These are phyloP conservation scores for Thelephora ganbajun DNA, from an alignment of 768 basidiomycete species.

Conservation along the genomic window DNA sequence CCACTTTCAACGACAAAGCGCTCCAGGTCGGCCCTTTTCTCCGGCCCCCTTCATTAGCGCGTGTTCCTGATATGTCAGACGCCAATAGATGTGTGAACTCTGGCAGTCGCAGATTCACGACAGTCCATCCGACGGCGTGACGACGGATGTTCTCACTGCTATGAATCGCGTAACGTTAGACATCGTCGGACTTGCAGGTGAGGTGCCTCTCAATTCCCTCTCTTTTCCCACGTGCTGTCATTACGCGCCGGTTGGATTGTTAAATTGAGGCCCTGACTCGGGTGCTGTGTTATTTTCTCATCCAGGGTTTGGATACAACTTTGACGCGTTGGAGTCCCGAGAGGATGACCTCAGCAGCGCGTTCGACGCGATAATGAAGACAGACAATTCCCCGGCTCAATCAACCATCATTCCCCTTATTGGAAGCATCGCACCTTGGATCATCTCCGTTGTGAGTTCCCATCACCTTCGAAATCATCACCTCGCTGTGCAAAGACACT, in stretches of 20 bases:
- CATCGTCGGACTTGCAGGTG: conserved; percentile 9
- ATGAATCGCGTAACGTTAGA: conserved; percentile 6
- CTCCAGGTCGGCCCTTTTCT: conserved; percentile 6
- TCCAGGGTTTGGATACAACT: conserved; percentile 15
- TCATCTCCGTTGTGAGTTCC: conserved; percentile 5
- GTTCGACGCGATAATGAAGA: conserved; percentile 9
- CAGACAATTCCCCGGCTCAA: neutral
- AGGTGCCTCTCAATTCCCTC: conserved; percentile 2
- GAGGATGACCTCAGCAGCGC: conserved; percentile 12
- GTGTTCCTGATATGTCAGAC: neutral
- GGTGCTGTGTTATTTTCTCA: too few species aligned
- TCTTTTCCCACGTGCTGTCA: too few species aligned
- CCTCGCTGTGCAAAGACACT: conserved; percentile 2
- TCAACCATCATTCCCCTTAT: neutral
- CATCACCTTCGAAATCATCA: conserved; percentile 1
- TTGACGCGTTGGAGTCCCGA: conserved; percentile 10
- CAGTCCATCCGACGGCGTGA: neutral
- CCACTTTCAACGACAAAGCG: conserved; percentile 12
- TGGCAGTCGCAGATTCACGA: neutral
- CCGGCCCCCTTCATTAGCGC: neutral
- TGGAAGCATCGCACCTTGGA: conserved; percentile 2
- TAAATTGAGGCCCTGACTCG: too few species aligned
- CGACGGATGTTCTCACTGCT: conserved; percentile 2
- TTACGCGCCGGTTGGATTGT: too few species aligned
- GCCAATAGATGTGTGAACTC: neutral